Percentiles rank a stretch among this genome's conserved stretches.
These are phyloP conservation scores for Massariosphaeria phaeospora DNA, from an alignment of 495 filamentous ascomycete genomes.

Conservation along the genomic window DNA sequence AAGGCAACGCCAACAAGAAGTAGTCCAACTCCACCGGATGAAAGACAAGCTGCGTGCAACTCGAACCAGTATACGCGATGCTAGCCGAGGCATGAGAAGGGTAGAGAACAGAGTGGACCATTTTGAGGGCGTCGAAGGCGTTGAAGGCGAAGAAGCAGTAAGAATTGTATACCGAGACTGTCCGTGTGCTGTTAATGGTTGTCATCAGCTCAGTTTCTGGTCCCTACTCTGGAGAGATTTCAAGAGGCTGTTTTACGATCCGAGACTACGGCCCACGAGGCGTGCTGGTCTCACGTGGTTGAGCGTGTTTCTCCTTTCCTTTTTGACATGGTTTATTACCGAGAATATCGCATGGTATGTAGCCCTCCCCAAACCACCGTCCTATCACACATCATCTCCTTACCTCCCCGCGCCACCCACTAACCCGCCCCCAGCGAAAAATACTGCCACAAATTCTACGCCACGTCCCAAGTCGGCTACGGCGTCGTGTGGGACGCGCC, in stretches of 20 bases:
- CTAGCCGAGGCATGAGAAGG: slow-evolving; percentile 36
- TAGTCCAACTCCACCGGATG: slow-evolving; percentile 37
- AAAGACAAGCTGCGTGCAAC: slow-evolving; percentile 36
- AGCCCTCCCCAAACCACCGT: too few relatives aligned
- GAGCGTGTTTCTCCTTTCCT: slow-evolving; percentile 14
- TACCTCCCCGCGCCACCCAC: background rate
- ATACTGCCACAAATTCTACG: slow-evolving; percentile 28
- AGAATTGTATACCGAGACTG: slow-evolving; percentile 17
- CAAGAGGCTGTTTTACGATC: slow-evolving; percentile 23
- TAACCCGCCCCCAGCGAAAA: slow-evolving; percentile 11
- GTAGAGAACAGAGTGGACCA: slow-evolving; percentile 37
- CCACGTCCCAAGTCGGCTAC: slow-evolving; percentile 11
- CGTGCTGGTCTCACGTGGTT: slow-evolving; percentile 27
- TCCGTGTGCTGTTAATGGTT: slow-evolving; percentile 21
- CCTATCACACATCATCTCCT: slow-evolving; percentile 1
- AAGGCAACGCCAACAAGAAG: slow-evolving; percentile 37
- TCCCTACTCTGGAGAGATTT: slow-evolving; percentile 10
- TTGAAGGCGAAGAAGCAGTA: slow-evolving; percentile 2
- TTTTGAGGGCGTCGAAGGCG: slow-evolving; percentile 7
- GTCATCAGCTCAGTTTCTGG: background rate
- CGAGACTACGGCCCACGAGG: background rate
- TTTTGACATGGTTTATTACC: slow-evolving; percentile 21
- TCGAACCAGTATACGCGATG: slow-evolving; percentile 40
- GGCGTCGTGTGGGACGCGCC: slow-evolving; percentile 30
- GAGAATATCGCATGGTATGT: slow-evolving; percentile 28